Base-by-base conservation (phyloP, 495 filamentous ascomycete genomes). In the Talaromyces proteolyticus region DNA sequence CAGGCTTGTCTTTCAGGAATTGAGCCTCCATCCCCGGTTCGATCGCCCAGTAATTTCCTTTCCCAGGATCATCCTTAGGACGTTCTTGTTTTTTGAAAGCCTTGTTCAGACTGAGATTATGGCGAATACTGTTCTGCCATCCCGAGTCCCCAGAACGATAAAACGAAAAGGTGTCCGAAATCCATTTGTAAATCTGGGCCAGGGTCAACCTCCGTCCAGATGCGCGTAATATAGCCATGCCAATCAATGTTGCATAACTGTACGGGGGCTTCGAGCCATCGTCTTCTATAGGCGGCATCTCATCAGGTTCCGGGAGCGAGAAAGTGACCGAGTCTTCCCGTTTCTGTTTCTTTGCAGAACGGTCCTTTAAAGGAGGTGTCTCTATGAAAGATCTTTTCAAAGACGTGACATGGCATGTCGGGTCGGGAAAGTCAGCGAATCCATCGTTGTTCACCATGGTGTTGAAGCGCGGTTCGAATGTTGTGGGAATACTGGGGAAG, bases 151-250 rank as follows among this genome's bases (percentile, higher is more conserved):
- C 77, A 16, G 81, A 79, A 49, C 82, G 83, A 70, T 96, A 98
- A 65, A 88, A 95, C 2, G 78, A 80, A 63, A 89, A 98, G 3
- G 86, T 93, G 61, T 97, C 89, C 1, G 89, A 90, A 51, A 98
- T 97, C 93, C 93, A 98, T 60, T 93, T 95, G 79, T 98, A 98
- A 53, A 98, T 98, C 62, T 96, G 91, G n/a, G 91, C 83, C 1
- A 98, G 75, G 2, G 93, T 96, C 44, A 98, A 72, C 36, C 87
- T 84, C 19, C 89, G 83, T 38, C 87, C 84, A 23, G 88, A 83
- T 4, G 93, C 87, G 37, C 93, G 84, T 17, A 97, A 71, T 57
- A 98, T 97, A 19, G 93, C 88, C 91, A 96, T 96, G 54, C 89
- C 93, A 57, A 98, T 97, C 36, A 98, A 75, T n/a, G 81, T 85